Evolutionary conservation across 768 basidiomycete species (phyloP).

Genomic region (Clitopilus passeckerianus): DNA sequence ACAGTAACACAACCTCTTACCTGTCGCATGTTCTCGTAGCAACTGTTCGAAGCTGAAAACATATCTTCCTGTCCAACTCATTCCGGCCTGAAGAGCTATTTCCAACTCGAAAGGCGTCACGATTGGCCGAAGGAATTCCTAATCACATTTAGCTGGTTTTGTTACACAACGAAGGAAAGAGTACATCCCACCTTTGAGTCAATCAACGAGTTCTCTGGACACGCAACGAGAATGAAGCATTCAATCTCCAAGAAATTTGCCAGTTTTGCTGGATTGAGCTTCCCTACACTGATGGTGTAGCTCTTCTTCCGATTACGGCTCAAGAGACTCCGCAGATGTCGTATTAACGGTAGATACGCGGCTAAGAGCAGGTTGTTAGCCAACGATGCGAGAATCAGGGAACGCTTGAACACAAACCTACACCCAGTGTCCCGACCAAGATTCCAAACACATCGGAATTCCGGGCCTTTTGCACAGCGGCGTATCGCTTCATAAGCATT

Average conservation of each 20-base stretch:
- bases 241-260: constrained; percentile 97
- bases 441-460: constrained; percentile 95
- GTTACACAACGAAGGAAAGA: not conserved
- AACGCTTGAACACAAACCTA: constrained; percentile 50
- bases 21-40: constrained; percentile 28
- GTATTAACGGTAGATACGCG: constrained; percentile 82
- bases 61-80: constrained; percentile 73
- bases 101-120: constrained; percentile 91
- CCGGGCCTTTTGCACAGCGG: constrained; percentile 78
- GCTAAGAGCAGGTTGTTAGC: constrained; percentile 34
- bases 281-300: constrained; percentile 94
- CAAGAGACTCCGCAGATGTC: constrained; percentile 71
- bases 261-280: constrained; percentile 90
- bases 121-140: constrained; percentile 91
- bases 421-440: constrained; percentile 89
- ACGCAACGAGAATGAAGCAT: constrained; percentile 92
- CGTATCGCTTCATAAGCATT: constrained; percentile 88
- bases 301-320: constrained; percentile 72
- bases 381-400: too few species aligned
- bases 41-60: constrained; percentile 72
- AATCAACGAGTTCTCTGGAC: constrained; percentile 85
- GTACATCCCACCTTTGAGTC: constrained; percentile 51
- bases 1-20: not conserved
- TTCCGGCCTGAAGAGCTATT: constrained; percentile 67
- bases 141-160: not conserved